A percentile compares a stretch with the other conserved stretches of the same genome.
Evolutionary conservation across 2,329 filamentous ascomycete genomes (phyloP).

Genomic region (Penicillium expansum): DNA sequence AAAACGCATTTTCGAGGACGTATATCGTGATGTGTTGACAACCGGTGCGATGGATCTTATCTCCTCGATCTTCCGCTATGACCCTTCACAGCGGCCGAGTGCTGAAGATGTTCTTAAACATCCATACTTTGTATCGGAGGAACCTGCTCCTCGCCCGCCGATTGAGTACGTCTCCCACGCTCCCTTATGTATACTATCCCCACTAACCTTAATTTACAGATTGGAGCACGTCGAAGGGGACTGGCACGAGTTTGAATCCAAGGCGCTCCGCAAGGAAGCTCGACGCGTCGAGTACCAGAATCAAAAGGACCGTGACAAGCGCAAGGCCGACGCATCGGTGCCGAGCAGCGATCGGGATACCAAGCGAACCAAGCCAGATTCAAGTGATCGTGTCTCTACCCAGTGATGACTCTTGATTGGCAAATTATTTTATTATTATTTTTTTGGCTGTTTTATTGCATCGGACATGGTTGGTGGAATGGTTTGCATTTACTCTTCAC

Average conservation of each 20-base stretch:
- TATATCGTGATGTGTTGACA: constrained; percentile 74
- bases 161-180: constrained; percentile 63
- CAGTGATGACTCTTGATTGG: not conserved
- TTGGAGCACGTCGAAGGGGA: constrained; percentile 81
- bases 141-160: constrained; percentile 72
- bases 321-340: constrained; percentile 41
- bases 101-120: constrained; percentile 83
- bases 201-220: constrained; percentile 43
- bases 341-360: constrained; percentile 40
- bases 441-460: constrained; percentile 8
- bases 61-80: constrained; percentile 80
- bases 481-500: constrained; percentile 18
- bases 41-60: constrained; percentile 81
- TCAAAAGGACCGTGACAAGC: constrained; percentile 47
- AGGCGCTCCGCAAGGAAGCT: constrained; percentile 80
- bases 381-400: constrained; percentile 14
- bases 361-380: constrained; percentile 39
- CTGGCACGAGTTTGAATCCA: constrained; percentile 99
- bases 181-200: not conserved
- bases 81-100: constrained; percentile 77
- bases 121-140: constrained; percentile 81
- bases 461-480: constrained; percentile 12
- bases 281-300: constrained; percentile 47
- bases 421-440: not conserved
- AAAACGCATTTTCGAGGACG: constrained; percentile 74